phyloP scores from a whole-genome alignment of 2,329 filamentous ascomycete species.

The Westerdykella ornata region DNA sequence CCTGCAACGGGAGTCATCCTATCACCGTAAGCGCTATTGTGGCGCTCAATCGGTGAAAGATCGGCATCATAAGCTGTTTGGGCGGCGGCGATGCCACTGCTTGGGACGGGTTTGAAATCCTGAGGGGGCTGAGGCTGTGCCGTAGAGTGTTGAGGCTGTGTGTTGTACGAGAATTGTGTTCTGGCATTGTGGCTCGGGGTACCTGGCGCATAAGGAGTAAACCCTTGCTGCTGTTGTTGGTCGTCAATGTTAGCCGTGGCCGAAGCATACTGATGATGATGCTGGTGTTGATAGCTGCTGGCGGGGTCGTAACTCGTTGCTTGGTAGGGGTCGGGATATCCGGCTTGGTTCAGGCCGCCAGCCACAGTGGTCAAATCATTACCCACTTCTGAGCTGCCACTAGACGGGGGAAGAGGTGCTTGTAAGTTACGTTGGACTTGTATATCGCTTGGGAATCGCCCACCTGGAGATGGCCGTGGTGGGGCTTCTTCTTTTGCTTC shows the following conservation, averaged over 20 bases:
- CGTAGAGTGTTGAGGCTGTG: slow-evolving; percentile 8
- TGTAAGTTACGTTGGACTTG: slow-evolving; percentile 81
- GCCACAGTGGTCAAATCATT: slow-evolving; percentile 56
- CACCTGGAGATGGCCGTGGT: slow-evolving; percentile 80
- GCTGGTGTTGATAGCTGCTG: slow-evolving; percentile 2
- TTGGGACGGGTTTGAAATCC: slow-evolving; percentile 7
- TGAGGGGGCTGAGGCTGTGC: slow-evolving; percentile 9
- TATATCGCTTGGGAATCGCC: slow-evolving; percentile 92
- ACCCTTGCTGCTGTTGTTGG: slow-evolving; percentile 3
- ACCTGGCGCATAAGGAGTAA: slow-evolving; percentile 2
- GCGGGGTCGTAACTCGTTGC: slow-evolving; percentile 14
- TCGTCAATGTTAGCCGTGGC: not conserved
- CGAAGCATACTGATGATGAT: not conserved
- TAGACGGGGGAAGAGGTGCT: slow-evolving; percentile 71
- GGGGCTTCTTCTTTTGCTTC: slow-evolving; percentile 39
- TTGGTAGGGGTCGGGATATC: slow-evolving; percentile 19
- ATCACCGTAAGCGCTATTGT: slow-evolving; percentile 44
- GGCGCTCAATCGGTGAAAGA: slow-evolving; percentile 13
- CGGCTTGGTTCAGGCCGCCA: slow-evolving; percentile 45
- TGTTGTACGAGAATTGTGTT: slow-evolving; percentile 6
- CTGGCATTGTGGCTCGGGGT: too few relatives aligned
- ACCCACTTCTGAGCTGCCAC: slow-evolving; percentile 64
- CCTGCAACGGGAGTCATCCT: slow-evolving; percentile 51
- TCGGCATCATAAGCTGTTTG: too few relatives aligned
- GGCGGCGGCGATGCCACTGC: not conserved